phyloP scores from a whole-genome alignment of 2,329 filamentous ascomycete species.

The Chaetomiaceae sp. region DNA sequence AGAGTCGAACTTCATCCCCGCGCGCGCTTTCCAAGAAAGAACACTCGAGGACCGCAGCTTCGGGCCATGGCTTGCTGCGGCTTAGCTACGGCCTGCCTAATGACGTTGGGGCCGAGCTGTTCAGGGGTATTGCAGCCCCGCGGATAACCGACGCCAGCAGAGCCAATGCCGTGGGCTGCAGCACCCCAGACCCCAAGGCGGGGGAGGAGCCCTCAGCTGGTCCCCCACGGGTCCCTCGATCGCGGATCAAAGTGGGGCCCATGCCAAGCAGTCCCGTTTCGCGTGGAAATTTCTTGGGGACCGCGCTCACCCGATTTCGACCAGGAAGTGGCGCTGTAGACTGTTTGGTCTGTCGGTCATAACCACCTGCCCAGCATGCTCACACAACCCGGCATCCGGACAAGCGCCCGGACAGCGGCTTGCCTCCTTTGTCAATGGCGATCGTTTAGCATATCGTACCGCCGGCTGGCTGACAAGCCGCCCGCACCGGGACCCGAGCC shows the following conservation, averaged over 20 bases:
- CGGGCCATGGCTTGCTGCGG: slow-evolving; percentile 24
- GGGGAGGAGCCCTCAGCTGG: slow-evolving; percentile 4
- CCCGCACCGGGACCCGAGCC: slow-evolving; percentile 15
- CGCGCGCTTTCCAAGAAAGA: background rate
- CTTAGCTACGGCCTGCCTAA: slow-evolving; percentile 18
- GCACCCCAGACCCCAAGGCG: slow-evolving; percentile 7
- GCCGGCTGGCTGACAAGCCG: slow-evolving; percentile 22
- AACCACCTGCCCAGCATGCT: slow-evolving; percentile 19
- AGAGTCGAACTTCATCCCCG: slow-evolving; percentile 12
- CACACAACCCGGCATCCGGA: slow-evolving; percentile 15
- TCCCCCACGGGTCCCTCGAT: no score
- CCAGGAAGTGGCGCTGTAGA: no score
- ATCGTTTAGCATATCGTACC: slow-evolving; percentile 41
- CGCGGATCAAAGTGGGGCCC: slow-evolving; percentile 16
- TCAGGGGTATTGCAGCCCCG: slow-evolving; percentile 16
- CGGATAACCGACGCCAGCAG: slow-evolving; percentile 21
- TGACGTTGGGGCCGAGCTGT: slow-evolving; percentile 25
- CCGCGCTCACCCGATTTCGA: slow-evolving; percentile 3
- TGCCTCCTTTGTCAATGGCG: slow-evolving; percentile 49
- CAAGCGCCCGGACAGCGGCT: slow-evolving; percentile 24
- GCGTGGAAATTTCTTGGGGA: slow-evolving; percentile 23
- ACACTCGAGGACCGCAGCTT: slow-evolving; percentile 1
- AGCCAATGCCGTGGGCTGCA: slow-evolving; percentile 3
- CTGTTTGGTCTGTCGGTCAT: no score
- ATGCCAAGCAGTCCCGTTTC: background rate